Base-by-base conservation (phyloP, 2,329 filamentous ascomycete species). In the Calcarisporium arbuscula region DNA sequence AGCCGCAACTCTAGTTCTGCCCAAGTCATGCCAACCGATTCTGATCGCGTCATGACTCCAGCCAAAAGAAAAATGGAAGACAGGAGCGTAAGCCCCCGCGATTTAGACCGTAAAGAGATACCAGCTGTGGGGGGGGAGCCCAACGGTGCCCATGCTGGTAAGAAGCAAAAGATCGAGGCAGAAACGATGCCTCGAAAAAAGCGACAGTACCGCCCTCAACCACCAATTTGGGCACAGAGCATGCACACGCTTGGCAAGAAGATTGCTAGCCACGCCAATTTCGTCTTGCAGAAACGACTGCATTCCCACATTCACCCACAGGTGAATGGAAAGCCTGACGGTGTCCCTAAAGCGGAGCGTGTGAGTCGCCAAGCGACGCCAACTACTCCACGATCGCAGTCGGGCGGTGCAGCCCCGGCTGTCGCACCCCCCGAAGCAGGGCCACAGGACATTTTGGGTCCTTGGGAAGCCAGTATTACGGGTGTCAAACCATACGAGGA, bases 401-500 rank as follows among this genome's bases (percentile, higher is more conserved):
- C 38, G 42, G 32, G 41, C 49, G 25, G 43, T 43, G 39, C 36
- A 37, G 47, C 44, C 33, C 41, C 51, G 6, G 41, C 50, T 7
- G 43, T 50, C 0, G 43, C 54, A 14, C 46, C 50, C 5, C 38
- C 41, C 36, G 47, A 60, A 26, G 33, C 57, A 27, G 50, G 47
- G 1, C 48, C 58, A 2, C 50, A 55, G 25, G 56, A 58, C 15
- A 47, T 64, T 17, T 55, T 80, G 4, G 73, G 73, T 0, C 64
- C 69, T 1, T 82, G 80, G 78, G 80, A 84, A 48, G 61, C 69
- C 17, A 76, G 80, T 21, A 80, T 94, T 30, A 81, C 78, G 2
- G 79, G 82, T 30, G 66, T 75, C 8, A 77, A 79, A 40, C 84
- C 85, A 0, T 73, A 79, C 36, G 84, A 92, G 47, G 80, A 89